Base-by-base conservation (phyloP, 75 land plant genomes). In the Cunninghamia lanceolata region DNA sequence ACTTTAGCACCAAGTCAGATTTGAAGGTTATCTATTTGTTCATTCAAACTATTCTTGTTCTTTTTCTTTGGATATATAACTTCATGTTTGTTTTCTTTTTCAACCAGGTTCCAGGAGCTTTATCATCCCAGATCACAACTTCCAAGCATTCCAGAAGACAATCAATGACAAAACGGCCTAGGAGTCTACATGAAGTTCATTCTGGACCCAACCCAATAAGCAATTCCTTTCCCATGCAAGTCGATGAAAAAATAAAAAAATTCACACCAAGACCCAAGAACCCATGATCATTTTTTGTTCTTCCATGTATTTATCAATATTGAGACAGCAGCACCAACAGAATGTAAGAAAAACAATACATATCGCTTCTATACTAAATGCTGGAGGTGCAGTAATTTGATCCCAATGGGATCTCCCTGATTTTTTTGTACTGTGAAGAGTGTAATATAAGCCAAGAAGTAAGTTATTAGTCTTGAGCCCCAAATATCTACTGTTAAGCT, bases 361-460 rank as follows among this genome's bases (percentile, higher is more conserved):
- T 73, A 73, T 73, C 34, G 13, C 75, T 73, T 73, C 36, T 73
- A 34, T 73, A 32, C 36, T 73, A 1, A 73, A 73, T 0, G 75
- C 75, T 73, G 75, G 73, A 32, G 47, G 82, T 80, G 32, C 4
- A 45, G 47, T 43, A 38, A 40, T 45, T 43, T n/a, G 50, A 40
- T 80, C 50, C 82, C 46, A 73, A 45, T 14, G 28, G 32, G 30
- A 80, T 45, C 32, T n/a, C 82, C 45, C 82, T n/a, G 47, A 80
- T 80, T 80, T 80, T 80, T 80, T 80, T 80, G 52, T 80, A 80
- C 82, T 80, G 47, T 80, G 82, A 80, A 80, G 82, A 80, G 82
- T 80, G 82, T 80, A 80, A 43, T 80, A 80, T 80, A 80, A 45
- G 40, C 82, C 82, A 80, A 80, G 82, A 28, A 43, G 25, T 80